Conservation (phyloP, 352 stramenopile genomes). For the Globisporangium alternatum region DNA sequence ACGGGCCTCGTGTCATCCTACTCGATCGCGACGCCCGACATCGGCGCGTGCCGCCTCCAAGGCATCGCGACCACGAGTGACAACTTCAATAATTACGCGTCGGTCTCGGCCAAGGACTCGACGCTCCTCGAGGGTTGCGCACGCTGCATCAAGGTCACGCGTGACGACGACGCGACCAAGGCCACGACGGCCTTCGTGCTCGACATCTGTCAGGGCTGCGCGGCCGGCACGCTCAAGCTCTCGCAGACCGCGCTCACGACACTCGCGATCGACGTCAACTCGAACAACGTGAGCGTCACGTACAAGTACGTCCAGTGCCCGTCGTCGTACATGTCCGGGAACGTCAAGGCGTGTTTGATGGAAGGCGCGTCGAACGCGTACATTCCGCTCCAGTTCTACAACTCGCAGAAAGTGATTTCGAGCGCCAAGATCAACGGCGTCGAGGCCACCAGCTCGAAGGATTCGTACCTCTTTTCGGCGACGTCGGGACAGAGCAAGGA, state of each 20-base stretch:
- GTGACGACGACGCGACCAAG: conserved; percentile 39
- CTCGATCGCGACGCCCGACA: conserved; percentile 55
- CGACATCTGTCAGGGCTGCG: conserved; percentile 60
- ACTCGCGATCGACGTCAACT: conserved; percentile 44
- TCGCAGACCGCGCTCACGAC: conserved; percentile 40
- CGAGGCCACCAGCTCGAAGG: conserved; percentile 40
- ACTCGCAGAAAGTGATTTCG: conserved; percentile 71
- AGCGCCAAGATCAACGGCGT: conserved; percentile 57
- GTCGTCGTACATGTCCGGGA: conserved; percentile 48
- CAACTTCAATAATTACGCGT: conserved; percentile 82
- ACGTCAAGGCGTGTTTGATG: conserved; percentile 81
- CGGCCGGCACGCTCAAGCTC: conserved; percentile 45
- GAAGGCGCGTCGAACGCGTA: conserved; percentile 76
- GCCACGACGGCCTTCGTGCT: conserved; percentile 67
- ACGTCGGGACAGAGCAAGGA: conserved; percentile 43
- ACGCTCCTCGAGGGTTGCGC: conserved; percentile 56
- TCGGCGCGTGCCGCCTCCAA: conserved; percentile 70
- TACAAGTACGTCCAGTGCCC: conserved; percentile 70
- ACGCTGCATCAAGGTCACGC: conserved; percentile 71
- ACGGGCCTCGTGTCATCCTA: conserved; percentile 38
- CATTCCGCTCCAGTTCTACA: conserved; percentile 82
- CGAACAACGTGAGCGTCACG: conserved; percentile 47
- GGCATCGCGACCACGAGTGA: conserved; percentile 49
- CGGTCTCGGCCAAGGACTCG: conserved; percentile 55
- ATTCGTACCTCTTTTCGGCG: conserved; percentile 60